Base-by-base conservation (phyloP, 768 basidiomycete genomes). In the Suillus hirtellus region DNA sequence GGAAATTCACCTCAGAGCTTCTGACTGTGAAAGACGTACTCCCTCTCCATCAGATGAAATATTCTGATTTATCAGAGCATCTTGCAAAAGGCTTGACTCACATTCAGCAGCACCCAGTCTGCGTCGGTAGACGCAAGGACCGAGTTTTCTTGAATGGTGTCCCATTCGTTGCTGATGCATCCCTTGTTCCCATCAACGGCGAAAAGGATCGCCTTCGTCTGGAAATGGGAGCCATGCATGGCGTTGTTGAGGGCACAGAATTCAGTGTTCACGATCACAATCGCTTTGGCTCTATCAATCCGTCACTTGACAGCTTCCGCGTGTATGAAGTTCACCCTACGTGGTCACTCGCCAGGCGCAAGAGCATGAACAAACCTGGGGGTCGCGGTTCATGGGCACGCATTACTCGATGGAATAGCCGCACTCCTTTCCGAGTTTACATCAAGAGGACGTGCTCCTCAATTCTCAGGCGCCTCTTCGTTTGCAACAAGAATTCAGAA, bases 221-320 rank as follows among this genome's bases (percentile, higher is more conserved):
- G 38, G 82, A 82, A 40, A 81, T 84, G 43, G 89, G 89, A 14
- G 79, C 82, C 1, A 81, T 86, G 5, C 87, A 89, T 64, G 89
- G 89, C 1, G 76, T 90, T 21, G 79, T 82, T n/a, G 81, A 82
- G 64, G 89, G 87, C 54, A 86, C 82, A 10, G 85, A 88, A 65
- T 80, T 90, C 64, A 82, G 80, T 46, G 53, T 90, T 24, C 87
- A 89, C 69, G 75, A 79, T 24, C 87, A 89, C 71, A 89, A 89
- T 71, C 79, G 79, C 64, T 76, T 76, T n/a, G 82, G 82, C 24
- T 88, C 88, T 8, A 73, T 77, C 55, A 90, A 89, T 65, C 82
- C 84, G 1, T 62, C 79, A 21, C 72, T 88, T 14, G 84, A 82
- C 31, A 79, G 69, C 42, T 80, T 82, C n/a, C 75, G 81, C 38